Evolutionary conservation across 306 rosid genomes (phyloP).

Genomic region (Trifolium fragiferum): DNA sequence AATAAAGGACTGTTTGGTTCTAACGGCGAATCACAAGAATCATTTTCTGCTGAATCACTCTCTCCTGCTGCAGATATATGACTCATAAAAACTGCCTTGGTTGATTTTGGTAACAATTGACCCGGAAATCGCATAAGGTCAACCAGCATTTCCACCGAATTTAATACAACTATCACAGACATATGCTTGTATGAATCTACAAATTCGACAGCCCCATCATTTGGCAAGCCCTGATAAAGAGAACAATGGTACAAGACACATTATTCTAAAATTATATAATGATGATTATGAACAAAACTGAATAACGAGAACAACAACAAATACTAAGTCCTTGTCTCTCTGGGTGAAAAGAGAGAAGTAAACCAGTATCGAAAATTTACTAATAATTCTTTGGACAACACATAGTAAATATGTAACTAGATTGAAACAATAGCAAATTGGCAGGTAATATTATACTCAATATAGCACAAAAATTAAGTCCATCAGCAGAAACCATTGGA

Average conservation of each 20-base stretch:
- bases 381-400: slow-evolving; percentile 14
- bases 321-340: slow-evolving; percentile 27
- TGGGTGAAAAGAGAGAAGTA: slow-evolving; percentile 21
- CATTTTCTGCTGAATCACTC: slow-evolving; percentile 99
- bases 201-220: slow-evolving; percentile 75
- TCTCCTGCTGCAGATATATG: slow-evolving; percentile 97
- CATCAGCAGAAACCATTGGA: slow-evolving; percentile 37
- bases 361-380: slow-evolving; percentile 35
- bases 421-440: slow-evolving; percentile 1
- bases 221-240: slow-evolving; percentile 84
- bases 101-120: slow-evolving; percentile 76
- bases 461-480: slow-evolving; percentile 16
- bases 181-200: slow-evolving; percentile 86
- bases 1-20: slow-evolving; percentile 99
- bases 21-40: slow-evolving; percentile 97
- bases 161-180: slow-evolving; percentile 81
- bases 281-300: slow-evolving; percentile 36
- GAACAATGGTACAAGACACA: slow-evolving; percentile 39
- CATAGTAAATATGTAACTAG: neutral
- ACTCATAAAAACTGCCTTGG: slow-evolving; percentile 87
- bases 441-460: slow-evolving; percentile 4
- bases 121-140: slow-evolving; percentile 99
- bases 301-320: slow-evolving; percentile 33
- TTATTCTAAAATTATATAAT: slow-evolving; percentile 36
- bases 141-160: slow-evolving; percentile 87